Base-by-base conservation (phyloP, 2,329 filamentous ascomycete species). In the Neonectria magnoliae region DNA sequence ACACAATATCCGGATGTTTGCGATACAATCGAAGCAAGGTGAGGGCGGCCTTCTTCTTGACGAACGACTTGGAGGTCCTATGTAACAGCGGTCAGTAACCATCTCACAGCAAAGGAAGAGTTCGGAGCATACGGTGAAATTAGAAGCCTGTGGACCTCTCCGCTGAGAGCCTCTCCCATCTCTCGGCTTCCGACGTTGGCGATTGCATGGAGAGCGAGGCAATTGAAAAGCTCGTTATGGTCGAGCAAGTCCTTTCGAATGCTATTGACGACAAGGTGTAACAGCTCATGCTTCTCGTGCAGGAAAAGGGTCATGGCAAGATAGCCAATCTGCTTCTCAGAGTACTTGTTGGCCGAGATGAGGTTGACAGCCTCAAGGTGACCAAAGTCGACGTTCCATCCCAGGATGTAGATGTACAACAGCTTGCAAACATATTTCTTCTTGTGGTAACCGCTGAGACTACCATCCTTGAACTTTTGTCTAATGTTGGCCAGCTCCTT, bases 351-450 rank as follows among this genome's bases (percentile, higher is more conserved):
- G 60, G 95, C 94, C 29, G 95, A 98, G 73, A 99, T 97, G 75
- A 99, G 88, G 77, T 98, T 98, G 77, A 99, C 95, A 36, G 97
- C 97, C 82, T 99, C 96, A 71, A 99, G 89, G 78, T 99, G 96
- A 60, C 96, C 96, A 80, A 99, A 99, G 80, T 98, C 97, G 81
- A 99, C 95, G 79, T 99, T 95, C 92, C 96, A 99, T 53, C 96
- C 96, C 70, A 99, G 88, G 65, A 99, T 99, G 81, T 99, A 99
- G 76, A 99, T 98, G 80, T 99, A 99, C 67, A 99, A 86, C 72
- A 99, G 89, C 90, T 99, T 99, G 93, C 96, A 99, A 71, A 99
- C 96, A 79, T 99, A 99, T 92, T 99, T 99, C 88, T 99, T 99
- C 86, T 97, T 98, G 85, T 98, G 94, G 78, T 99, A 99, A 71